Conservation (phyloP, 169 alveolate genomes). For the Plasmodium vinckei region DNA sequence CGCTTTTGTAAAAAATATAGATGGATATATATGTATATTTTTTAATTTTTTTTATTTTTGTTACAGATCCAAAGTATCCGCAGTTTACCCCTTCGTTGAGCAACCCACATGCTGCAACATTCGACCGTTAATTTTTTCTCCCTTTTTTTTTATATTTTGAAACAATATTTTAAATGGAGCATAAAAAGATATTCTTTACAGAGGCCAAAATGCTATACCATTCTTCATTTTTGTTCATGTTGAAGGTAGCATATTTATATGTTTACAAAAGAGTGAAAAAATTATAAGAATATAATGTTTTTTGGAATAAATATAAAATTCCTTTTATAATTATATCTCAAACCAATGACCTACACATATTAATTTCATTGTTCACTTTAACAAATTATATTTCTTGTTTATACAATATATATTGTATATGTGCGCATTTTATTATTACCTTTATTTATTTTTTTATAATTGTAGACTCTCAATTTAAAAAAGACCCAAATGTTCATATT, state of each 20-base stretch:
- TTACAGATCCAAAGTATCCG: constrained; percentile 65
- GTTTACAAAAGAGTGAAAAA: too few species aligned
- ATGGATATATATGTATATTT: constrained; percentile 15
- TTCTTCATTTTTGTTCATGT: too few species aligned
- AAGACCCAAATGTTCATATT: not conserved
- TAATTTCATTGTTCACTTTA: too few species aligned
- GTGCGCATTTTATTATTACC: not conserved
- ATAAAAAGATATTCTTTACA: not conserved
- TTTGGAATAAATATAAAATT: too few species aligned
- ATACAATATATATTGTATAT: too few species aligned
- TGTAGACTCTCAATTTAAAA: not conserved
- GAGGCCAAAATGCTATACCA: too few species aligned
- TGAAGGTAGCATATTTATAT: too few species aligned
- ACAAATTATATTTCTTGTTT: too few species aligned
- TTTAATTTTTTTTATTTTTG: not conserved
- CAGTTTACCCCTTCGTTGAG: constrained; percentile 66
- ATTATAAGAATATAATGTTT: too few species aligned
- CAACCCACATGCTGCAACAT: constrained; percentile 62
- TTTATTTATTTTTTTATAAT: not conserved
- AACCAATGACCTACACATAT: too few species aligned
- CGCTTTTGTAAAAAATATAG: not conserved
- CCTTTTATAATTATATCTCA: too few species aligned
- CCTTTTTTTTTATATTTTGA: constrained; percentile 14
- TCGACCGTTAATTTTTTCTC: constrained; percentile 61
- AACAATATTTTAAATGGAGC: constrained; percentile 4